Percentiles rank a stretch among this genome's conserved stretches.
phyloP scores from a whole-genome alignment of 305 asterid genomes.

The Lippia alba region DNA sequence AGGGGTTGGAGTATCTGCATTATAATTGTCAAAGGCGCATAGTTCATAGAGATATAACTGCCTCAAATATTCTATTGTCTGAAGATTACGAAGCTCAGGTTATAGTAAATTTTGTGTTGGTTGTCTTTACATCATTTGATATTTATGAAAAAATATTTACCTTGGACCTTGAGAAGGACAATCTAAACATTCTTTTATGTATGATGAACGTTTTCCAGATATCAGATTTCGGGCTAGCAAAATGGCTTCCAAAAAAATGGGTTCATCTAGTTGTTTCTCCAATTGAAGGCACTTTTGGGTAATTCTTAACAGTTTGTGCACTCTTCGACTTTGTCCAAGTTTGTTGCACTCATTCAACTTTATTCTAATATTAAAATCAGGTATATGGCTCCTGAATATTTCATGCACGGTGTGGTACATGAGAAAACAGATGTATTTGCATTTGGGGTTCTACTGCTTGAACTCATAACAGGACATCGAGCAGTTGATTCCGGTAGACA shows the following conservation, averaged over 20 bases:
- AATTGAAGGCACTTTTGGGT: constrained; percentile 98
- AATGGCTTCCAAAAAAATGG: constrained; percentile 95
- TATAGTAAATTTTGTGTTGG: background rate
- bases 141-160: background rate
- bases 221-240: constrained; percentile 96
- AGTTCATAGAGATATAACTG: constrained; percentile 92
- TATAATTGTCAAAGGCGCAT: constrained; percentile 74
- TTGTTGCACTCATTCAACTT: too few species aligned
- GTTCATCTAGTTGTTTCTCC: constrained; percentile 83
- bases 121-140: too few species aligned
- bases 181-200: background rate
- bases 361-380: constrained; percentile 39
- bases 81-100: constrained; percentile 92
- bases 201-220: constrained; percentile 51
- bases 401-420: constrained; percentile 87
- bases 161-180: background rate
- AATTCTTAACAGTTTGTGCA: background rate
- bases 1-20: constrained; percentile 91
- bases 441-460: constrained; percentile 84
- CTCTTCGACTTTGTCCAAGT: background rate
- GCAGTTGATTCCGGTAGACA: constrained; percentile 87
- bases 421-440: constrained; percentile 96
- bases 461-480: constrained; percentile 88
- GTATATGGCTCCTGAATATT: constrained; percentile 95
- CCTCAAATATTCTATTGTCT: constrained; percentile 83